A percentile compares a stretch with the other conserved stretches of the same genome.
Evolutionary conservation across 192 early-diverging fungal species (phyloP).

Genomic region (Entomortierella lignicola): DNA sequence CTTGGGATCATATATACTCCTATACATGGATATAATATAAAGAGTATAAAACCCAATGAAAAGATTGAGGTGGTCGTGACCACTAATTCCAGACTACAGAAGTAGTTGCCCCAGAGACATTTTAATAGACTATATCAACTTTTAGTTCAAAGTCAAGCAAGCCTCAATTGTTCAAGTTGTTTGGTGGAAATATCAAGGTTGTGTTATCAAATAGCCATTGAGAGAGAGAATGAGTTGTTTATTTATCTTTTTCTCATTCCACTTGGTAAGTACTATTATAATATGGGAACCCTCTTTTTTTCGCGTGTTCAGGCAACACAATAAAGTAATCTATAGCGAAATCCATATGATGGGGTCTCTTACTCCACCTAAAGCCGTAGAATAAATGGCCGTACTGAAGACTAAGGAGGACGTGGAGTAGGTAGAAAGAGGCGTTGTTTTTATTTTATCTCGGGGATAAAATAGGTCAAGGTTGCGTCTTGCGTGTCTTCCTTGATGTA

Average conservation of each 20-base stretch:
- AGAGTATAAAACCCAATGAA: constrained; percentile 26
- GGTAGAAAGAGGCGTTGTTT: not conserved
- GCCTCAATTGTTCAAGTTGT: constrained; percentile 15
- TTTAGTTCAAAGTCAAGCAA: constrained; percentile 4
- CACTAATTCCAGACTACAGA: constrained; percentile 10
- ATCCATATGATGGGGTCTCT: too few species aligned
- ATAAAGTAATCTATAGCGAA: too few species aligned
- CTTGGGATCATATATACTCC: constrained; percentile 19
- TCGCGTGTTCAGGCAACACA: too few species aligned
- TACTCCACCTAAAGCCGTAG: too few species aligned
- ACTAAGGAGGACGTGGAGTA: not conserved
- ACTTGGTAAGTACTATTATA: constrained; percentile 4
- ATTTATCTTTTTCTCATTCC: too few species aligned
- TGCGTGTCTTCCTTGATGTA: constrained; percentile 25
- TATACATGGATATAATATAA: constrained; percentile 9
- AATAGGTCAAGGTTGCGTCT: constrained; percentile 27
- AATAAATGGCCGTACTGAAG: too few species aligned
- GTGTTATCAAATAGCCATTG: constrained; percentile 26
- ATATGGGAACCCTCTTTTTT: constrained; percentile 17
- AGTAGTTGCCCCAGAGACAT: constrained; percentile 20
- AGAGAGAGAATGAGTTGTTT: constrained; percentile 8
- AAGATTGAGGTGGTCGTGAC: not conserved
- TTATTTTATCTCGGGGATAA: constrained; percentile 22
- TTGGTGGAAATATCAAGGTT: constrained; percentile 13
- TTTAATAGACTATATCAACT: constrained; percentile 19